Base-by-base conservation (phyloP, 805 yeast genomes). In the Debaryomyces maramus region DNA sequence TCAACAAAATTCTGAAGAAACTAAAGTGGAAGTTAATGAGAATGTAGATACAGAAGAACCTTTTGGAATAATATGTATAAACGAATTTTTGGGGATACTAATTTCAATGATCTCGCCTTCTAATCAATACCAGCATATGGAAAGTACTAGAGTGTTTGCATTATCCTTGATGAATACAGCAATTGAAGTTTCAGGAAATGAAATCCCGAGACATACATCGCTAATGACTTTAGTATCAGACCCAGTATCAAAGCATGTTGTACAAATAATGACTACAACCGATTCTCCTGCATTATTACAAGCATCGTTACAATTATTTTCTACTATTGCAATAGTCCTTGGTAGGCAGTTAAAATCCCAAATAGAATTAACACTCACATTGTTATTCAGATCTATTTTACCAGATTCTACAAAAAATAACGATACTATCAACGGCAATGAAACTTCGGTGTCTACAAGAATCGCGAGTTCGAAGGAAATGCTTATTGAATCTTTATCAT, bases 101-200 rank as follows among this genome's bases (percentile, higher is more conserved):
- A 77, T 88, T 10, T 84, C 93, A 1, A 79, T 90, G 61, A 72
- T 90, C 23, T 81, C 93, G 8, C 95, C 96, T 0, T 79, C 83
- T 24, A 85, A 88, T 52, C 88, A 85, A 55, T 78, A 79, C 52
- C 88, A 86, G 52, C 93, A 88, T 53, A 86, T 91, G 46, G 97
- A 91, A 58, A 75, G 88, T 19, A 83, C 97, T 0, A 77, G 96
- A 41, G 83, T 87, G 10, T 80, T 91, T 65, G 93, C 96, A 0
- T 64, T 93, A 26, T 76, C 83, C 20, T 73, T 91, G 29, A 71
- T 93, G 29, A 82, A 81, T 39, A 82, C 84, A 0, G 85, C 95
- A 1, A 73, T 93, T 35, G 98, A 93, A 61, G 82, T 87, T 4
- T 72, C 88, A 8, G 97, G 97, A 3, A 66, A 71, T 38, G 70